Evolutionary conservation across 1,284 basidiomycete species (phyloP), one percentile per base, ranked within the genome.

Genomic region (Coniophora puteana): DNA sequence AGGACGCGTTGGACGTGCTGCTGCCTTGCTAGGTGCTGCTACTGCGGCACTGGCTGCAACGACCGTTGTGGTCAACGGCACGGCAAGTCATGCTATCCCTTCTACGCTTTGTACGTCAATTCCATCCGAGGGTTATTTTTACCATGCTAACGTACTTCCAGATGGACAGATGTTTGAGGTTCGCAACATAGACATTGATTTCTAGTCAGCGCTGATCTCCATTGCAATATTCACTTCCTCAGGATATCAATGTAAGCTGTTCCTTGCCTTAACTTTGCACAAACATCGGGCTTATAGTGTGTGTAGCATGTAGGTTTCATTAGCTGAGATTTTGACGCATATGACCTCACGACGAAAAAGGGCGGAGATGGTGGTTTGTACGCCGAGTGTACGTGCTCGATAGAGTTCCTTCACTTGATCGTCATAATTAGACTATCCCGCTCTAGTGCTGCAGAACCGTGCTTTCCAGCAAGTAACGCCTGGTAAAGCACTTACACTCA

Each of bases 291-390:
- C n/a, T n/a, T n/a, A n/a, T n/a, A n/a, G n/a, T n/a, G n/a, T n/a
- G 27, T 34, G 18, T 51, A 76, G 73, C 65, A 71, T 54, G 74
- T 76, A 51, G 53, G 70, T 11, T 27, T 4, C 27, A 8, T 10
- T 27, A 12, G 4, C 20, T 7, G 28, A 14, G 29, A n/a, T n/a
- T 43, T 14, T 14, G 18, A 7, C 24, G 20, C 10, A 11, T 30
- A 27, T 34, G 3, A 17, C 43, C n/a, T 51, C 38, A 54, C 21
- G n/a, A 8, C n/a, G 20, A 4, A 17, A 20, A 42, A 78, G 76
- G 76, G 76, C 45, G 76, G 76, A 16, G 78, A 80, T 43, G 76
- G 77, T 24, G 78, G 78, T 8, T 55, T 80, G 14, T 80, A 80
- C 37, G 78, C 67, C 4, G 76, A 78, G 55, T 54, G 76, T 76